Evolutionary conservation across 2,329 filamentous ascomycete genomes (phyloP), one percentile per base, ranked within the genome.

Genomic region (Metarhizium album): DNA sequence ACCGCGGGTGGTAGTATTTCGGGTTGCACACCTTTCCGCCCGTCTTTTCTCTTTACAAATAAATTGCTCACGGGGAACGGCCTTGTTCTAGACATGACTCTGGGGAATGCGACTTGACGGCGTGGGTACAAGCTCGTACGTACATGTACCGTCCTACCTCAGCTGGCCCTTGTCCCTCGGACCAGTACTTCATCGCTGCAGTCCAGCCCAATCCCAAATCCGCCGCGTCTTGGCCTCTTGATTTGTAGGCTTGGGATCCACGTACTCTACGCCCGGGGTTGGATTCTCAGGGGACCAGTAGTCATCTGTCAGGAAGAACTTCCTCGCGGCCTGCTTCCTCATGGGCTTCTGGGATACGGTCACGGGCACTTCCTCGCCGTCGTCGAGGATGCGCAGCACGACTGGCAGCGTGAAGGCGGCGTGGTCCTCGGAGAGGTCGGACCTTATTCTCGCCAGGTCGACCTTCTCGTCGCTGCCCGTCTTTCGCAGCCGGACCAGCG

Each of bases 261-360:
- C 52, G 24, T 35, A 50, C 38, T 57, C 53, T 4, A 57, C 55
- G 3, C 53, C 54, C 1, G 48, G 48, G 2, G 50, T 47, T 23
- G 54, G 48, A 7, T 51, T 45, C 46, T 54, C 52, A 9, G 42
- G 42, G 9, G 47, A 40, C 52, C 52, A 55, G 37, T 47, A 54
- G 11, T 47, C 46, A 3, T 50, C 43, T 23, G 49, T 47, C 2
- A 49, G 51, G 14, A 58, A 57, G 31, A 53, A 55, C n/a, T 51
- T 42, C 27, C 50, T 52, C 23, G 56, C 43, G 6, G 56, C 49
- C 22, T 54, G 42, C 18, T 42, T 31, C 45, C 53, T 55, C 14
- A 55, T 53, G 3, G 55, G 53, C 43, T 58, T 58, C 11, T 43
- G 38, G 2, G 55, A 54, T 3, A 50, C 50, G 6, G 55, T 58